Conservation (phyloP, 495 filamentous ascomycete genomes). For the Hypoxylon lienhwacheense region DNA sequence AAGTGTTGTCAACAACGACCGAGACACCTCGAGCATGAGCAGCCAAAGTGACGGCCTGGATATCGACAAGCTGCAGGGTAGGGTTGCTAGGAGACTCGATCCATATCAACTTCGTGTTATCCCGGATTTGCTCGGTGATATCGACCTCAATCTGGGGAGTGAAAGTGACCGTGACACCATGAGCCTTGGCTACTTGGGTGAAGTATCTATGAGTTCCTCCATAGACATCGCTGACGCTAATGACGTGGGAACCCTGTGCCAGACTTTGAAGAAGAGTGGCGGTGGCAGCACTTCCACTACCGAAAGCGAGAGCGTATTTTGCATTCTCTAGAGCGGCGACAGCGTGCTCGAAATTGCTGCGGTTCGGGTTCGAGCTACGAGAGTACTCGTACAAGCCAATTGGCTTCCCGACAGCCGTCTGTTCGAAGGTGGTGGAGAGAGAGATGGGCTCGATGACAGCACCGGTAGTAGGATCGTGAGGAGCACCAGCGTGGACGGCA, state of each 20-base stretch:
- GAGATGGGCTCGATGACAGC: conserved; percentile 96
- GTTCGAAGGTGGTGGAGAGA: conserved; percentile 90
- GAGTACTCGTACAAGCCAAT: conserved; percentile 89
- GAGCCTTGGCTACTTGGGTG: conserved; percentile 93
- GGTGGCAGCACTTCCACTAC: conserved; percentile 91
- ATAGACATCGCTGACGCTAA: conserved; percentile 96
- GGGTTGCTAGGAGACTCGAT: conserved; percentile 96
- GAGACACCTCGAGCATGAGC: conserved; percentile 87
- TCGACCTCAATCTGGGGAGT: conserved; percentile 87
- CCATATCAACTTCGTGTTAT: conserved; percentile 94
- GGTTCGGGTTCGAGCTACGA: conserved; percentile 89
- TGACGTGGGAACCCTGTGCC: conserved; percentile 86
- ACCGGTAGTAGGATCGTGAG: conserved; percentile 86
- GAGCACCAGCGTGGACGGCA: conserved; percentile 89
- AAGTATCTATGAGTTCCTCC: conserved; percentile 98
- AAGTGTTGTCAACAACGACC: conserved; percentile 99
- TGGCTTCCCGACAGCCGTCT: conserved; percentile 80
- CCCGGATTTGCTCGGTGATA: conserved; percentile 77
- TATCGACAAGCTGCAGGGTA: conserved; percentile 88
- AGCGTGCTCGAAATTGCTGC: conserved; percentile 88
- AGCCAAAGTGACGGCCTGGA: conserved; percentile 74
- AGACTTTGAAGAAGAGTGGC: conserved; percentile 91
- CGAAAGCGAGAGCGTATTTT: conserved; percentile 90
- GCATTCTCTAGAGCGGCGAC: conserved; percentile 91
- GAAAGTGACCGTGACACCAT: conserved; percentile 94